Base-by-base conservation (phyloP, 331 rosid species). In the Quercus tomentella region DNA sequence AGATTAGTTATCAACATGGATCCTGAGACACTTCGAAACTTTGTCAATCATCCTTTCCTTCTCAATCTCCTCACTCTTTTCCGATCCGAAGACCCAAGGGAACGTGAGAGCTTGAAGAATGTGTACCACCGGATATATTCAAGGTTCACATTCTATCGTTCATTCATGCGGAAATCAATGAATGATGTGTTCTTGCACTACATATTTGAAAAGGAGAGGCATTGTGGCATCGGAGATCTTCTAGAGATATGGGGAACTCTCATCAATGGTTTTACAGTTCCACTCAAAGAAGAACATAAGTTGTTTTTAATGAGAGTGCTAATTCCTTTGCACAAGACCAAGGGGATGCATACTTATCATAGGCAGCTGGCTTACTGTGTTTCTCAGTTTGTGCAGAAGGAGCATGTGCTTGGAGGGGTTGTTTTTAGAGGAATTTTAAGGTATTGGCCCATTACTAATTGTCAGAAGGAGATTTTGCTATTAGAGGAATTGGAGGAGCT, bases 161-260 rank as follows among this genome's bases (percentile, higher is more conserved):
- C 89, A 1, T 81, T 76, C 79, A 92, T 93, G 97, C 88, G 97
- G 84, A 93, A 95, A 78, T 79, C 92, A 4, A 95, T 91, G 97
- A 91, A 72, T 3, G 87, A 86, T 72, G 94, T 87, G 78, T 74
- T 90, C 16, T 55, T 93, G 88, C 88, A 88, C 80, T 89, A 89
- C 72, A 86, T 87, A 45, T 89, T 89, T 33, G 97, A 90, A 80
- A 81, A 83, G 30, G 97, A 91, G 62, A 87, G 81, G 84, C 92
- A 89, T 68, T 73, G 87, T 41, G 99, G 97, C 12, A 82, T 95
- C 26, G 93, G 81, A 1, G 97, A 95, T 49, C 83, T 95, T 91
- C 96, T 95, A 72, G 97, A 95, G 96, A 88, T 95, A 86, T 89
- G 96, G 96, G 99, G 97, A 69, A 89, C 92, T 77, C 90, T 95